Evolutionary conservation across 495 filamentous ascomycete genomes (phyloP).

Genomic region (Parmelia sp.): DNA sequence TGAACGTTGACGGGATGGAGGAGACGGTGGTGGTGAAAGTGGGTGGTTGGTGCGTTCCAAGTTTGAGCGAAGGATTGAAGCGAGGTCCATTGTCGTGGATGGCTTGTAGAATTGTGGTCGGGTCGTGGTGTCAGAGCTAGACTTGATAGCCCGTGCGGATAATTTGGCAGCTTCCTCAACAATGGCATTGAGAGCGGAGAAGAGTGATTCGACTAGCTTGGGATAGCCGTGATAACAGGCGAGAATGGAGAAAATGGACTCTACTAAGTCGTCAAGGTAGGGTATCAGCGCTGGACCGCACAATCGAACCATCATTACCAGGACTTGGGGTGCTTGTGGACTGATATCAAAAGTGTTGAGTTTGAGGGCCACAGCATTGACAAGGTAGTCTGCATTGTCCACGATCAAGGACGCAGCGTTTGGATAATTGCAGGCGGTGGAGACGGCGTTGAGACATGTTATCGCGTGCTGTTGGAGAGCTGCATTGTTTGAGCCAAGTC

Average conservation of each 20-base stretch:
- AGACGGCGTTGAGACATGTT: conserved; percentile 71
- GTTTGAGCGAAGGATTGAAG: conserved; percentile 19
- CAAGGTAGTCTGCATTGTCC: conserved; percentile 92
- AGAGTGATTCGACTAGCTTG: conserved; percentile 75
- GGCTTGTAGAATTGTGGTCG: conserved; percentile 40
- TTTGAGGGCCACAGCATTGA: conserved; percentile 83
- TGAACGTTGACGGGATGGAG: conserved; percentile 22
- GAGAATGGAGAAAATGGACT: conserved; percentile 81
- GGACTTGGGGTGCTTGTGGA: conserved; percentile 80
- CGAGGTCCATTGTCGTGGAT: conserved; percentile 36
- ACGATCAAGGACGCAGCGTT: conserved; percentile 74
- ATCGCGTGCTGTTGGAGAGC: conserved; percentile 76
- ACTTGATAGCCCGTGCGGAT: conserved; percentile 46
- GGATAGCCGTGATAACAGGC: conserved; percentile 94
- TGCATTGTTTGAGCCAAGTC: conserved; percentile 66
- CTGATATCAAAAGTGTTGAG: conserved; percentile 88
- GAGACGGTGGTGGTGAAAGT: conserved; percentile 11
- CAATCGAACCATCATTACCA: conserved; percentile 89
- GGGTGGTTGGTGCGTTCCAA: conserved; percentile 9
- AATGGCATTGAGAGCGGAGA: conserved; percentile 70
- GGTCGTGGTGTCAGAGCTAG: conserved; percentile 30
- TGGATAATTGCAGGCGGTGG: conserved; percentile 65
- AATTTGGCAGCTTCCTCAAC: conserved; percentile 73
- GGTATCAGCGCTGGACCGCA: conserved; percentile 76
- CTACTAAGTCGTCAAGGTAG: conserved; percentile 85